Base-by-base conservation (phyloP, 768 basidiomycete genomes). In the Kwoniella sp. region DNA sequence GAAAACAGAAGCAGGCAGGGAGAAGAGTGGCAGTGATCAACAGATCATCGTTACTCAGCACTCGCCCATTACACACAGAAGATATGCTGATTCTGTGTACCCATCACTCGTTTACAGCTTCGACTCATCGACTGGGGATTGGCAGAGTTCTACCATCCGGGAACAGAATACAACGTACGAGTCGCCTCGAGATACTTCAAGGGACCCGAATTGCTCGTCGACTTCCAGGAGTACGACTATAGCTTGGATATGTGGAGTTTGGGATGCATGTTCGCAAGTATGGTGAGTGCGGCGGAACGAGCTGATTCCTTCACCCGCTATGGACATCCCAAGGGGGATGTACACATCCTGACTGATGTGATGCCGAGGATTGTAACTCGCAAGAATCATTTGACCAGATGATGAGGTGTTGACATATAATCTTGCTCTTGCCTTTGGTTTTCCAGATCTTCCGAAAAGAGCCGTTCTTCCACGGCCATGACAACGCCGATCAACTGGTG, bases 211-310 rank as follows among this genome's bases (percentile, higher is more conserved):
- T 84, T 97, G 63, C 84, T 97, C 63, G 93, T 97, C 65, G 94
- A 97, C 81, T 97, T 96, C 84, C 95, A 96, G 81, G 93, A 96
- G 80, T 98, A 98, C 71, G 95, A 98, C 81, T 96, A 96, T 80
- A 92, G 90, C 81, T 82, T 97, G 73, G 94, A 98, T 81, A 92
- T 98, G 92, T 98, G 95, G 95, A 93, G 92, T 83, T 89, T 91
- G 77, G 95, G 95, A 20, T 97, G 95, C 80, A 98, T 95, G 93
- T 96, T 95, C 81, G 95, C 95, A 9, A 93, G 91, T 20, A 97
- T 98, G 95, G 94, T 95, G 77, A 72, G 85, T 73, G 47, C 4
- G n/a, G n/a, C n/a, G n/a, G n/a, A n/a, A n/a, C 12, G 57, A n/a
- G 29, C 17, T 51, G 3, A 48, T 38, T 34, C 30, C 47, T 34